Conservation (phyloP, 352 stramenopile species). For the Phytophthora quininea region DNA sequence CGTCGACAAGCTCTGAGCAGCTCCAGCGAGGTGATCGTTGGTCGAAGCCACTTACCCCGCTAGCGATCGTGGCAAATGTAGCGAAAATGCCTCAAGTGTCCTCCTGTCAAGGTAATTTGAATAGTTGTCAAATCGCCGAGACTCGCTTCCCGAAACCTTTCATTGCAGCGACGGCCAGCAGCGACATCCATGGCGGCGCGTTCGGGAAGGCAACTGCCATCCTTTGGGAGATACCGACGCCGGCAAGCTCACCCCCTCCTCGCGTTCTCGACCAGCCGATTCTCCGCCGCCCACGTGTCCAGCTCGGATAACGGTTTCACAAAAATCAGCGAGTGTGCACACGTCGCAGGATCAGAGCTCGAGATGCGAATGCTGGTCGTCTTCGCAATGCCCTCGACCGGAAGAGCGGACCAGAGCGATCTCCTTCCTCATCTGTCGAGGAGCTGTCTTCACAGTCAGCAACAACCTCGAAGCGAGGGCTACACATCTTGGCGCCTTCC, state of each 20-base stretch:
- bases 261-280: slow-evolving; percentile 16
- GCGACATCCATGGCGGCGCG: too few relatives aligned
- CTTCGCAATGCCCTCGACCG: neutral
- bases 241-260: slow-evolving; percentile 17
- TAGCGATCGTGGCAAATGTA: too few relatives aligned
- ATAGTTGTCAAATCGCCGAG: too few relatives aligned
- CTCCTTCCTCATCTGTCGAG: too few relatives aligned
- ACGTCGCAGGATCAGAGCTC: slow-evolving; percentile 18
- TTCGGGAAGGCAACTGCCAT: neutral
- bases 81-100: neutral
- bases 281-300: slow-evolving; percentile 11
- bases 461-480: neutral
- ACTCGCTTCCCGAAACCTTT: too few relatives aligned
- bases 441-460: too few relatives aligned
- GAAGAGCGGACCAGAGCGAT: too few relatives aligned
- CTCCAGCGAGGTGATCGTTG: neutral
- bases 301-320: slow-evolving; percentile 14
- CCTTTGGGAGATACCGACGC: too few relatives aligned
- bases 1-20: slow-evolving; percentile 71
- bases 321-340: slow-evolving; percentile 11
- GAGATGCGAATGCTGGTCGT: neutral
- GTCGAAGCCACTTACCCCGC: too few relatives aligned
- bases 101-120: too few relatives aligned
- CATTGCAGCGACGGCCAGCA: too few relatives aligned
- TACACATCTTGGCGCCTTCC: neutral